Evolutionary conservation across 2,329 filamentous ascomycete genomes (phyloP).

Genomic region (Aurifilum marmelostoma): DNA sequence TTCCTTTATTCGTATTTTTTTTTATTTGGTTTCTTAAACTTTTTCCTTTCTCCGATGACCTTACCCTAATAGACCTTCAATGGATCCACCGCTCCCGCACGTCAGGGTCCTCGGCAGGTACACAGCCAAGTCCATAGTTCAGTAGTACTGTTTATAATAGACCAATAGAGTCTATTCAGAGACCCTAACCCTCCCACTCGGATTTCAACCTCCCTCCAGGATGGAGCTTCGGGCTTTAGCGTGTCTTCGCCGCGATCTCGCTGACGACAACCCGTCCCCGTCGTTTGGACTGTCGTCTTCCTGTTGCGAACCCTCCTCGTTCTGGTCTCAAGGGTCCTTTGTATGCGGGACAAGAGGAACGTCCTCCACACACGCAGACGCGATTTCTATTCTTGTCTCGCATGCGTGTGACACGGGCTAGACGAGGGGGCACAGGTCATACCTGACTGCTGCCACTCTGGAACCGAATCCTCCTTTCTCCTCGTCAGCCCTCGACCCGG

Average conservation of each 20-base stretch:
- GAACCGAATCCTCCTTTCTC: background rate
- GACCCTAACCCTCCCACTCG: background rate
- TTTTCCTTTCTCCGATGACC: background rate
- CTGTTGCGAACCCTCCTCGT: background rate
- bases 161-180: background rate
- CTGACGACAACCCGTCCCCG: background rate
- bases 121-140: background rate
- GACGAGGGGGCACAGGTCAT: constrained; percentile 6
- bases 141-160: background rate
- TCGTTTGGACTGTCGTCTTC: background rate
- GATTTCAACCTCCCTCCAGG: background rate
- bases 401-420: constrained; percentile 10
- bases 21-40: background rate
- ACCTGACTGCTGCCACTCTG: background rate
- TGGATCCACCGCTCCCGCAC: background rate
- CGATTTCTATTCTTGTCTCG: constrained; percentile 12
- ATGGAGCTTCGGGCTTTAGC: background rate
- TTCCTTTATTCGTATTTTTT: background rate
- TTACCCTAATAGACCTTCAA: background rate
- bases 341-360: background rate
- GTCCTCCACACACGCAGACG: background rate
- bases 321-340: background rate
- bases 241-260: background rate
- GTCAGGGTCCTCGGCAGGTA: constrained; percentile 1
- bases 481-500: background rate